Percentiles rank a stretch among this genome's conserved stretches.
phyloP scores from a whole-genome alignment of 768 basidiomycete species.

The Agaricus bisporus region DNA sequence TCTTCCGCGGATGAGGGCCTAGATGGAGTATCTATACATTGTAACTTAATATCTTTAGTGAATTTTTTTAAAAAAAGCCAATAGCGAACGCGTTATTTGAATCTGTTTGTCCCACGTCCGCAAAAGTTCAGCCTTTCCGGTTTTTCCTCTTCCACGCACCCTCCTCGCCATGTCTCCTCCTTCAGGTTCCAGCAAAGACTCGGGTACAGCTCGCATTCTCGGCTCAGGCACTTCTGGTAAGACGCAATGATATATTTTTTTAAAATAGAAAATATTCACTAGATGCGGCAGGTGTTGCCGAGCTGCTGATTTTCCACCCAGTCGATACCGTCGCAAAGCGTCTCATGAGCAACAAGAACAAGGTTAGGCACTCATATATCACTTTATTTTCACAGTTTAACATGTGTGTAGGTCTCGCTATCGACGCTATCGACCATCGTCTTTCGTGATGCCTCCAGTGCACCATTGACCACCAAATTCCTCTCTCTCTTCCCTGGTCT shows the following conservation, averaged over 20 bases:
- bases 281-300: slow-evolving; percentile 94
- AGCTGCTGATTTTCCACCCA: slow-evolving; percentile 92
- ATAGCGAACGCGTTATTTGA: slow-evolving; percentile 12
- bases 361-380: slow-evolving; percentile 33
- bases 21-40: neutral
- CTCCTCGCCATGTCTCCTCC: slow-evolving; percentile 32
- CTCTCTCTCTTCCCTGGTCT: slow-evolving; percentile 96
- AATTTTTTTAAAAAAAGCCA: neutral
- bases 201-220: slow-evolving; percentile 82
- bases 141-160: neutral
- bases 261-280: no score
- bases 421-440: slow-evolving; percentile 68
- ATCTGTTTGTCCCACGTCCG: neutral
- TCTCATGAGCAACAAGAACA: slow-evolving; percentile 94
- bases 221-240: slow-evolving; percentile 91
- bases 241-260: no score
- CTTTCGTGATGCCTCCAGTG: slow-evolving; percentile 78
- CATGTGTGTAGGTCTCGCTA: slow-evolving; percentile 48
- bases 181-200: slow-evolving; percentile 66
- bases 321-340: slow-evolving; percentile 98
- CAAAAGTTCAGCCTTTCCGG: slow-evolving; percentile 6
- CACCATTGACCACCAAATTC: slow-evolving; percentile 61
- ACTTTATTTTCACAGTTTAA: neutral
- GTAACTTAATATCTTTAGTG: neutral
- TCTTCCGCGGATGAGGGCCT: slow-evolving; percentile 1